Conservation (phyloP, 352 stramenopile genomes). For the Phytophthora cajani region DNA sequence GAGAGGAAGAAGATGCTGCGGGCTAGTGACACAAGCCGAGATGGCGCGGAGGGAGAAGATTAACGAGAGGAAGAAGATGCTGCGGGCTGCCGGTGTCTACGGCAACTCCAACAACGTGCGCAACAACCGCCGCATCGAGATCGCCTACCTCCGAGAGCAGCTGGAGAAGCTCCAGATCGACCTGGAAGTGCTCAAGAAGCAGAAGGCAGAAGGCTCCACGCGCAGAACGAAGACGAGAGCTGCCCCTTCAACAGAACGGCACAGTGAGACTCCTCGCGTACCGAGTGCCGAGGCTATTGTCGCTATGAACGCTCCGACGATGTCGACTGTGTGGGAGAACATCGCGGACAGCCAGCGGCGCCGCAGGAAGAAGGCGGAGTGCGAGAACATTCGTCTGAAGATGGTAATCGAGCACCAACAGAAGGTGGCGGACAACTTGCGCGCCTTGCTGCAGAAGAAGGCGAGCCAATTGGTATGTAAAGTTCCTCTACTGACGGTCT, state of each 20-base stretch:
- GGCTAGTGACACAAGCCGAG: background rate
- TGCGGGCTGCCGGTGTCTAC: constrained; percentile 27
- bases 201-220: constrained; percentile 8
- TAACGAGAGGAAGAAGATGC: constrained; percentile 33
- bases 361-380: constrained; percentile 38
- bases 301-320: constrained; percentile 13
- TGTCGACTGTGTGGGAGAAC: constrained; percentile 30
- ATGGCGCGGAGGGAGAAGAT: constrained; percentile 6
- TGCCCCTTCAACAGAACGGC: background rate
- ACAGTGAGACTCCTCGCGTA: background rate
- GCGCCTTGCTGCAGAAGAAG: constrained; percentile 26
- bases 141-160: constrained; percentile 42
- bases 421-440: constrained; percentile 23
- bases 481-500: background rate
- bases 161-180: constrained; percentile 43
- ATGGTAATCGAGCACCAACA: constrained; percentile 42
- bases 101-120: constrained; percentile 41
- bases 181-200: constrained; percentile 29
- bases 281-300: constrained; percentile 10
- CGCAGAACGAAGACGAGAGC: background rate
- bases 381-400: constrained; percentile 50
- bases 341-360: constrained; percentile 39
- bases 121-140: constrained; percentile 46
- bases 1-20: constrained; percentile 32
- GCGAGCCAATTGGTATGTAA: constrained; percentile 22